phyloP scores from a whole-genome alignment of 164 flowering plant genomes.

The Magnolia kwangsiensis region DNA sequence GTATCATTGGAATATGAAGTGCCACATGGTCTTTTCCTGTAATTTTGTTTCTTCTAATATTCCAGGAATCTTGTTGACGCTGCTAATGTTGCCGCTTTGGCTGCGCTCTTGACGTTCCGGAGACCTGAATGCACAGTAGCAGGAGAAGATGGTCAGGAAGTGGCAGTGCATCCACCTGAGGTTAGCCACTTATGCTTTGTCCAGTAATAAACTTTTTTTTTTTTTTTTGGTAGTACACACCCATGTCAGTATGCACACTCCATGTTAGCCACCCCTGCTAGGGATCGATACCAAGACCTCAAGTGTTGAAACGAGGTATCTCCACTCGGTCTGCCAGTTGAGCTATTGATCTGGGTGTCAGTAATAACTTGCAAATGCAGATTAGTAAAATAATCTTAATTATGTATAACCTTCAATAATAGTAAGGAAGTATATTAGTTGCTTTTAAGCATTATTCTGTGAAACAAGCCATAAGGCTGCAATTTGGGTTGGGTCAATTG shows the following conservation, averaged over 20 bases:
- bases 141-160: constrained; percentile 87
- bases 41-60: constrained; percentile 11
- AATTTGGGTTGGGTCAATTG: too few species aligned
- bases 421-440: neutral
- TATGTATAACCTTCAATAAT: too few species aligned
- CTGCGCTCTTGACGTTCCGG: constrained; percentile 83
- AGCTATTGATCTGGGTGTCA: too few species aligned
- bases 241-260: too few species aligned
- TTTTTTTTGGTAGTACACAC: too few species aligned
- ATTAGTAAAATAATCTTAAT: too few species aligned
- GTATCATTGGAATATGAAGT: neutral
- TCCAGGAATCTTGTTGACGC: constrained; percentile 96
- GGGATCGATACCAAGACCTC: too few species aligned
- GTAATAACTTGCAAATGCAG: too few species aligned
- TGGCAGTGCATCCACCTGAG: constrained; percentile 84
- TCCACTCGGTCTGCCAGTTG: too few species aligned
- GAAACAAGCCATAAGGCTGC: neutral
- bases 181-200: constrained; percentile 26
- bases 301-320: too few species aligned
- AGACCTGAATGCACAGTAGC: constrained; percentile 89
- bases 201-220: too few species aligned
- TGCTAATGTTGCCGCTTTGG: constrained; percentile 94
- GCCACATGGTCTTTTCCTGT: neutral
- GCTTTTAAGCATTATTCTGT: neutral
- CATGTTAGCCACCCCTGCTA: too few species aligned